Percentiles rank a stretch among this genome's conserved stretches.
Conservation (phyloP, 2,329 filamentous ascomycete genomes). For the Ilyonectria robusta region DNA sequence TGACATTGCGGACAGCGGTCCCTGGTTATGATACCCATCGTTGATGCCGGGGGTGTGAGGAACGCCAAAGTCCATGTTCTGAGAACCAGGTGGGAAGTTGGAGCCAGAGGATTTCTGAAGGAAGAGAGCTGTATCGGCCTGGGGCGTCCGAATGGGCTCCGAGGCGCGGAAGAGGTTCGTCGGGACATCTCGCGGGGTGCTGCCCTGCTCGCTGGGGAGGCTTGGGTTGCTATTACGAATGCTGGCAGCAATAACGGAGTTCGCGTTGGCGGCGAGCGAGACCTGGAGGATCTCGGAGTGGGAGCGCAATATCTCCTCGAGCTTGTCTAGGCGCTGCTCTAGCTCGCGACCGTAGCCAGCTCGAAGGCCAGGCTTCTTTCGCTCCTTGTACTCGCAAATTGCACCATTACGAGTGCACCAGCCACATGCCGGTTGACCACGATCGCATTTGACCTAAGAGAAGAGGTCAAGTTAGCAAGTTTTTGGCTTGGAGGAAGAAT, state of each 20-base stretch:
- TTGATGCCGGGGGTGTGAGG: conserved; percentile 62
- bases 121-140: conserved; percentile 73
- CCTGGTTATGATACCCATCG: conserved; percentile 65
- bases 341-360: conserved; percentile 81
- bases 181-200: conserved; percentile 65
- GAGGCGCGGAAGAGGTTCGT: conserved; percentile 62
- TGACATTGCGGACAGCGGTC: conserved; percentile 58
- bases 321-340: conserved; percentile 78
- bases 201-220: conserved; percentile 69
- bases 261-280: conserved; percentile 59
- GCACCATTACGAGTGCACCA: conserved; percentile 77
- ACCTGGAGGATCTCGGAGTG: conserved; percentile 78
- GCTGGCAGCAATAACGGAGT: conserved; percentile 55
- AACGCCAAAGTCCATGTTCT: conserved; percentile 66
- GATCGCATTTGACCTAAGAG: conserved; percentile 79
- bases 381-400: conserved; percentile 77
- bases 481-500: not conserved
- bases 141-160: conserved; percentile 65
- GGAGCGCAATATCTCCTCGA: conserved; percentile 75
- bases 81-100: conserved; percentile 59
- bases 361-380: conserved; percentile 76
- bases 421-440: conserved; percentile 79
- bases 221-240: conserved; percentile 66
- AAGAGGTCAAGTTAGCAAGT: conserved; percentile 29
- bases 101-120: conserved; percentile 70